phyloP scores from a whole-genome alignment of 441 rosid genomes.

The Adansonia grandidieri region DNA sequence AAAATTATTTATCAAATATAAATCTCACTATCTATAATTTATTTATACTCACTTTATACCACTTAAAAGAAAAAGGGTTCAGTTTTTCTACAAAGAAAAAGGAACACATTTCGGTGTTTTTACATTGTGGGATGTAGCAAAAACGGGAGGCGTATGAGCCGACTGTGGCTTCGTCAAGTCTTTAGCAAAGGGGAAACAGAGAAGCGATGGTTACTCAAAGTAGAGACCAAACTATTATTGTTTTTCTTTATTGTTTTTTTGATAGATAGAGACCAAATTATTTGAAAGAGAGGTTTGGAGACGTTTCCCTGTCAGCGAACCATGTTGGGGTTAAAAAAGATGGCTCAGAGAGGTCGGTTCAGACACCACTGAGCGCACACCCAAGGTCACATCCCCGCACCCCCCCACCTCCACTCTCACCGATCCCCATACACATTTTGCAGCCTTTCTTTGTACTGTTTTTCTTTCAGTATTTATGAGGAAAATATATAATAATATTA shows the following conservation, averaged over 20 bases:
- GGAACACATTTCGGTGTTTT: not conserved
- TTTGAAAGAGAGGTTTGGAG: not conserved
- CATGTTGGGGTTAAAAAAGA: not conserved
- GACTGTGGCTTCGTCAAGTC: not conserved
- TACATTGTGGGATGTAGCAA: not conserved
- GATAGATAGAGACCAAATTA: no score
- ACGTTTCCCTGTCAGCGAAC: slow-evolving; percentile 26
- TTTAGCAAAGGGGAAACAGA: not conserved
- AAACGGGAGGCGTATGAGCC: not conserved
- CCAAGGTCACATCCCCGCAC: no score
- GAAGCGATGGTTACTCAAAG: not conserved
- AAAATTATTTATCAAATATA: no score
- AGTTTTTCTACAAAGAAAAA: not conserved
- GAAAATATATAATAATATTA: not conserved
- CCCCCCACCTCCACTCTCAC: not conserved
- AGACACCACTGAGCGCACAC: not conserved
- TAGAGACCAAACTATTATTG: not conserved
- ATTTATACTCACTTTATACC: no score
- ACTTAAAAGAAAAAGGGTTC: no score
- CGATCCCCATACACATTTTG: slow-evolving; percentile 34
- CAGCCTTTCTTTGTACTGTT: slow-evolving; percentile 18
- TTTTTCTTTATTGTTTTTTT: no score
- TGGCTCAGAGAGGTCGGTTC: slow-evolving; percentile 13
- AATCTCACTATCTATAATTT: no score
- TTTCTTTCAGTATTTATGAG: not conserved